Percentiles rank a stretch among this genome's conserved stretches.
Evolutionary conservation across 2,329 filamentous ascomycete species (phyloP).

Genomic region (Calonectria honghensis): DNA sequence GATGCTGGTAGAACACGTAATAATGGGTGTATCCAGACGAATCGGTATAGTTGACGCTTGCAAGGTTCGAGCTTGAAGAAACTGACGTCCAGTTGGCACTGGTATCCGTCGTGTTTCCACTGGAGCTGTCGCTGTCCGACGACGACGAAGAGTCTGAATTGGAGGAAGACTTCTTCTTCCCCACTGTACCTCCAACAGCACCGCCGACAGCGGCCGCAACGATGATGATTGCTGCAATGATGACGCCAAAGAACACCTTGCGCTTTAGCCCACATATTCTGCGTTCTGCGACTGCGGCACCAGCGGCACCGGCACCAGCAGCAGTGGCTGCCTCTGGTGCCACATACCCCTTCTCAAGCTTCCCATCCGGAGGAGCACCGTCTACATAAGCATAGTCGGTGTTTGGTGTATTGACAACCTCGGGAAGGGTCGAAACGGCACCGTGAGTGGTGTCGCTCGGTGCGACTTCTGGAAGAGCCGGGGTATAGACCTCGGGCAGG

Average conservation of each 20-base stretch:
- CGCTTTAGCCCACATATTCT: conserved; percentile 18
- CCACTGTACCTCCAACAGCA: conserved; percentile 12
- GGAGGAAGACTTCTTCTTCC: conserved; percentile 12
- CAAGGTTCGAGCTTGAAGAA: conserved; percentile 1
- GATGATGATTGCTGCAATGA: not conserved
- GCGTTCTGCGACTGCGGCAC: not conserved
- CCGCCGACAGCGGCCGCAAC: not conserved
- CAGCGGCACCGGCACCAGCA: not conserved
- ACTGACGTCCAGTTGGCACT: not conserved
- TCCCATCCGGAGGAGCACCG: not conserved
- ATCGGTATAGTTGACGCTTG: conserved; percentile 20
- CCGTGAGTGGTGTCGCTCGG: not conserved
- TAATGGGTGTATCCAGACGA: conserved; percentile 7
- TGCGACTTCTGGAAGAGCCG: not conserved
- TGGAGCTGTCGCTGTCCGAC: not conserved
- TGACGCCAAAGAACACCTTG: not conserved
- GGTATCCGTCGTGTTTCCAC: not conserved
- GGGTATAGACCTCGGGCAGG: conserved; percentile 15
- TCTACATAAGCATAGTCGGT: not conserved
- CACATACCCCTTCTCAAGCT: not conserved
- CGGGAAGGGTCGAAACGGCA: not conserved
- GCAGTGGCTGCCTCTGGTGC: not conserved
- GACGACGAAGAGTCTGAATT: conserved; percentile 12
- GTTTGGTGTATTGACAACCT: not conserved
- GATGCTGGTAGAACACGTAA: conserved; percentile 10